phyloP scores from a whole-genome alignment of 192 early-diverging fungal genomes.

The Pilaira anomala region DNA sequence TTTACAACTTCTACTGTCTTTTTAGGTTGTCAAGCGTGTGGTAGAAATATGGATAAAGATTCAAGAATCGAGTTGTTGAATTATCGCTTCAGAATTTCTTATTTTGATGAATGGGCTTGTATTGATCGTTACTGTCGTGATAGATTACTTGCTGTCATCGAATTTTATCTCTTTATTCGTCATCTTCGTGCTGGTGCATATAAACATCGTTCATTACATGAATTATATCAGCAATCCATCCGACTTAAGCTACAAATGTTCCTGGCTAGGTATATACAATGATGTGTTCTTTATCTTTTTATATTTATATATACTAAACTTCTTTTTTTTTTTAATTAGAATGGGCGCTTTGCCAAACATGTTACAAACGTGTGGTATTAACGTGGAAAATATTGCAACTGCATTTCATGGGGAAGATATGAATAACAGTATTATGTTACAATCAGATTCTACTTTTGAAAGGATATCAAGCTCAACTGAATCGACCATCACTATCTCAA shows the following conservation, averaged over 20 bases:
- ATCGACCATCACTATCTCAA: slow-evolving; percentile 18
- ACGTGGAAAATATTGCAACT: slow-evolving; percentile 4
- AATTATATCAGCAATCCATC: slow-evolving; percentile 81
- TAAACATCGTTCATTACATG: slow-evolving; percentile 65
- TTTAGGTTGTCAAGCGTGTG: slow-evolving; percentile 50
- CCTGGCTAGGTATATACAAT: slow-evolving; percentile 20
- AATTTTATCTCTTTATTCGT: slow-evolving; percentile 89
- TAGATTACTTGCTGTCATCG: slow-evolving; percentile 79
- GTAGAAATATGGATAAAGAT: slow-evolving; percentile 18
- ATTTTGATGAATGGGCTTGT: slow-evolving; percentile 69
- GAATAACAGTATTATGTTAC: neutral
- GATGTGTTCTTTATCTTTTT: neutral
- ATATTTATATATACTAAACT: slow-evolving; percentile 1
- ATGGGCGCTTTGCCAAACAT: slow-evolving; percentile 22
- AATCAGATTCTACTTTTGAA: slow-evolving; percentile 7
- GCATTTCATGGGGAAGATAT: neutral
- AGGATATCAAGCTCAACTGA: slow-evolving; percentile 19
- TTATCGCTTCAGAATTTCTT: slow-evolving; percentile 67
- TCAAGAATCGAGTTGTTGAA: slow-evolving; percentile 25
- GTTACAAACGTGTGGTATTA: slow-evolving; percentile 2
- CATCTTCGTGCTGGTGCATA: slow-evolving; percentile 81
- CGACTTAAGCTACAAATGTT: slow-evolving; percentile 87
- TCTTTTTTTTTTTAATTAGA: slow-evolving; percentile 11
- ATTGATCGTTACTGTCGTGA: slow-evolving; percentile 87
- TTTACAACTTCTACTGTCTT: slow-evolving; percentile 33